Conservation (phyloP, 2,329 filamentous ascomycete genomes). For the Fusarium denticulatum region DNA sequence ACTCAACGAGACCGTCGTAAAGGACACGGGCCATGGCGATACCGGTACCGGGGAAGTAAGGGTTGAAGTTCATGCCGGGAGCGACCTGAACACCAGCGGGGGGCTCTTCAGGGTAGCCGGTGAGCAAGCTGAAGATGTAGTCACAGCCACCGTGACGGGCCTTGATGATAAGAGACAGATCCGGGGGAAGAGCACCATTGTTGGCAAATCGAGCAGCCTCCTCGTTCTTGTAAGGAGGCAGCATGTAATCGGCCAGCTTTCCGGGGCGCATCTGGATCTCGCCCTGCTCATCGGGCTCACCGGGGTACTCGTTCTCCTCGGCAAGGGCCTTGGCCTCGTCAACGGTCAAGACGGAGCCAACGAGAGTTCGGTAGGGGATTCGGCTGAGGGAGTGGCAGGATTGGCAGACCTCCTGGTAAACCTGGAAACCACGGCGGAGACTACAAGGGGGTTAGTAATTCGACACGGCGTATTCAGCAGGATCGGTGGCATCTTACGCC, state of each 20-base stretch:
- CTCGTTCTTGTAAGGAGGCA: constrained; percentile 96
- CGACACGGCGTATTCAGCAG: constrained; percentile 3
- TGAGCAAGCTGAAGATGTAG: constrained; percentile 97
- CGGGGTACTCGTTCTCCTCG: constrained; percentile 98
- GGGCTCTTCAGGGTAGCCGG: constrained; percentile 95
- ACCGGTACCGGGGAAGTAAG: constrained; percentile 98
- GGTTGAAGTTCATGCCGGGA: constrained; percentile 98
- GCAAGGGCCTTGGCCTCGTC: constrained; percentile 98
- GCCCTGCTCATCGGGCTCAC: constrained; percentile 96
- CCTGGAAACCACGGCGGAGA: constrained; percentile 98
- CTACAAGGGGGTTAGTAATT: constrained; percentile 56
- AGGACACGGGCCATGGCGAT: constrained; percentile 99
- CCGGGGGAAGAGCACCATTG: constrained; percentile 95
- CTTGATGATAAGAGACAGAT: constrained; percentile 98
- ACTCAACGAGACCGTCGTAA: constrained; percentile 97
- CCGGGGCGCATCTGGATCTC: constrained; percentile 98
- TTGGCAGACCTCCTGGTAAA: constrained; percentile 98
- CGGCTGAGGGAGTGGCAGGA: constrained; percentile 96
- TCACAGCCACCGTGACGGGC: constrained; percentile 96
- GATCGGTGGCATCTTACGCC: constrained; percentile 72
- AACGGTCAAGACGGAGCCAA: constrained; percentile 92
- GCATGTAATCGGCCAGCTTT: constrained; percentile 98
- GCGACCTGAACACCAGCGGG: constrained; percentile 88
- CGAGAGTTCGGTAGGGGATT: constrained; percentile 91
- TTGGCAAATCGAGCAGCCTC: constrained; percentile 98